Percentiles rank a stretch among this genome's conserved stretches.
phyloP scores from a whole-genome alignment of 2,329 filamentous ascomycete genomes.

The Acarospora socialis region DNA sequence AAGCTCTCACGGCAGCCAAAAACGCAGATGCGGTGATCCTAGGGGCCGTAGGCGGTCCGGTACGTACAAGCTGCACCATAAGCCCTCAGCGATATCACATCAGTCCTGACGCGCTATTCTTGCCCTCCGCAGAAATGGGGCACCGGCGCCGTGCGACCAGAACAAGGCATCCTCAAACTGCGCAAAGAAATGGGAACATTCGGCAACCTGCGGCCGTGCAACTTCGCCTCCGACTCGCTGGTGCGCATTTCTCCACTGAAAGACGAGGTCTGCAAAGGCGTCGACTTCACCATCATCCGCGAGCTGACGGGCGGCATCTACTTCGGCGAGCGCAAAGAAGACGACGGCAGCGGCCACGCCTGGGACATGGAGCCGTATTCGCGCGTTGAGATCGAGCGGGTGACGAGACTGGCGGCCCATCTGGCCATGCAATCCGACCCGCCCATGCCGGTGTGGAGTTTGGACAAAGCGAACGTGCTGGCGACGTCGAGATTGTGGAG shows the following conservation, averaged over 20 bases:
- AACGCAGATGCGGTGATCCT: constrained; percentile 79
- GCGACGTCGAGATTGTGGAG: constrained; percentile 84
- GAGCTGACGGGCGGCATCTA: constrained; percentile 90
- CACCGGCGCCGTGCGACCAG: constrained; percentile 71
- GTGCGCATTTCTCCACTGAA: constrained; percentile 79
- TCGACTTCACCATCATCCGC: constrained; percentile 83
- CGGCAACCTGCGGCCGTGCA: constrained; percentile 90
- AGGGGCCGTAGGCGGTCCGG: constrained; percentile 85
- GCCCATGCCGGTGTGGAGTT: constrained; percentile 63
- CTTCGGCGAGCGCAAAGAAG: constrained; percentile 79
- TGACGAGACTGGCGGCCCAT: constrained; percentile 67
- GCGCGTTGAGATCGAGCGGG: constrained; percentile 70
- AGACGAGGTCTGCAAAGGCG: constrained; percentile 67
- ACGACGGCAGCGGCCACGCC: constrained; percentile 58
- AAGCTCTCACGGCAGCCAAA: constrained; percentile 70
- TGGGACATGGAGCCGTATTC: constrained; percentile 81
- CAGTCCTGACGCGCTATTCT: not conserved
- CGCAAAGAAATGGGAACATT: constrained; percentile 90
- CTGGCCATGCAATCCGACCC: constrained; percentile 65
- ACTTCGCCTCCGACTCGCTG: constrained; percentile 78
- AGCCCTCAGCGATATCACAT: no score
- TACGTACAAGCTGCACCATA: constrained; percentile 23
- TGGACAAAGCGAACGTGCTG: constrained; percentile 95
- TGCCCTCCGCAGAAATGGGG: constrained; percentile 58
- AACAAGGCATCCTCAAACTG: constrained; percentile 79